Conservation (phyloP, 2,329 filamentous ascomycete species). For the Eutypella sp. region DNA sequence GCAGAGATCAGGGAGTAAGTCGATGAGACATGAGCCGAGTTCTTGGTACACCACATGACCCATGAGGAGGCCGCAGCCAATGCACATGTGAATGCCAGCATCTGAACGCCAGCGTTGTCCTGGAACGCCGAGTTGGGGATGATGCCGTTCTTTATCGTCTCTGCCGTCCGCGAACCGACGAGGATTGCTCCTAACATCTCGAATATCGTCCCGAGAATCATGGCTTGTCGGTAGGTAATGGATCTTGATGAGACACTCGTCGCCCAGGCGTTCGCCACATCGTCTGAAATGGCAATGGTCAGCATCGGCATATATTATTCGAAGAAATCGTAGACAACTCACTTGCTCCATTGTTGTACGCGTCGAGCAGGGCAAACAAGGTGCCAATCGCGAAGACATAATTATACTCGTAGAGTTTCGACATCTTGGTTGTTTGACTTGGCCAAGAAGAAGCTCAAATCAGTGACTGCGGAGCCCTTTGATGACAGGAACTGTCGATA, state of each 20-base stretch:
- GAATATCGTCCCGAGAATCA: slow-evolving; percentile 61
- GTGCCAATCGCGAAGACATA: slow-evolving; percentile 75
- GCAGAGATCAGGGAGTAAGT: slow-evolving; percentile 68
- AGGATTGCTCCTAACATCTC: slow-evolving; percentile 63
- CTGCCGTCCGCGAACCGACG: slow-evolving; percentile 64
- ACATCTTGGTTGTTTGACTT: slow-evolving; percentile 39
- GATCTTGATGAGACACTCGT: slow-evolving; percentile 78
- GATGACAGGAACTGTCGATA: neutral
- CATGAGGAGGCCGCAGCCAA: slow-evolving; percentile 62
- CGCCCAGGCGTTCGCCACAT: slow-evolving; percentile 81
- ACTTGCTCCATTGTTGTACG: slow-evolving; percentile 77
- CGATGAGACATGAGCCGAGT: slow-evolving; percentile 69
- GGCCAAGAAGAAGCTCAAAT: no score
- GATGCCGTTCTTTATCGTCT: slow-evolving; percentile 77
- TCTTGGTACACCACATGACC: slow-evolving; percentile 75
- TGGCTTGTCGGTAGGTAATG: slow-evolving; percentile 64
- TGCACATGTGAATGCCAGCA: slow-evolving; percentile 62
- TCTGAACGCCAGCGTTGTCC: slow-evolving; percentile 59
- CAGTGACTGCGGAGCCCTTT: no score
- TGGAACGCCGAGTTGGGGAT: slow-evolving; percentile 56
- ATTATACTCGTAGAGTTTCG: slow-evolving; percentile 54
- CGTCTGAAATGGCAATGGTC: slow-evolving; percentile 44
- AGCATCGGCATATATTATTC: slow-evolving; percentile 8
- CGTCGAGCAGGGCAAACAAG: slow-evolving; percentile 69
- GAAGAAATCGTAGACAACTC: slow-evolving; percentile 30